A percentile compares a stretch with the other conserved stretches of the same genome.
These are phyloP conservation scores for Cymodocea nodosa DNA, from an alignment of 116 monocot genomes.

Conservation along the genomic window DNA sequence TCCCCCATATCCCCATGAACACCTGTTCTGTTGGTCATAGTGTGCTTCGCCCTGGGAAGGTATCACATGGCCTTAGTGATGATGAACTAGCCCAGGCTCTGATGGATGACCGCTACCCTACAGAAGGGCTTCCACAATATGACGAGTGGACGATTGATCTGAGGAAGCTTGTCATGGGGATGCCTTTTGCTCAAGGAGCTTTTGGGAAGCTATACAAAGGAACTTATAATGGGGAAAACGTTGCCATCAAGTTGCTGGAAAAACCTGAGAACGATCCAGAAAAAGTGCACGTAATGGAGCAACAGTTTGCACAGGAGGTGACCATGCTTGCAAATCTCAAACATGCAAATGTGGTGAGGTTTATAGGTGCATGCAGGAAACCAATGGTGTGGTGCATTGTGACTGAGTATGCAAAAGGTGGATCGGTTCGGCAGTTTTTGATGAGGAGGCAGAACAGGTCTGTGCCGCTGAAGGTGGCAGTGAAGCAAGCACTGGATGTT, in stretches of 20 bases:
- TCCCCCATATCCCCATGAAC: slow-evolving; percentile 12
- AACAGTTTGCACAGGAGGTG: slow-evolving; percentile 93
- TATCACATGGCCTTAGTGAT: slow-evolving; percentile 30
- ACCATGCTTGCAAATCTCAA: slow-evolving; percentile 80
- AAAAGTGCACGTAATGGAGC: slow-evolving; percentile 77
- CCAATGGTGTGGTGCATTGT: slow-evolving; percentile 94
- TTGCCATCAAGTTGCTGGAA: slow-evolving; percentile 89
- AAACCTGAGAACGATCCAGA: slow-evolving; percentile 68
- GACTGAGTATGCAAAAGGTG: slow-evolving; percentile 92
- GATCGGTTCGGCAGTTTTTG: slow-evolving; percentile 80
- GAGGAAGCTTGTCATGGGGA: slow-evolving; percentile 62
- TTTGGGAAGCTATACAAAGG: slow-evolving; percentile 95
- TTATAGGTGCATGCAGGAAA: slow-evolving; percentile 87
- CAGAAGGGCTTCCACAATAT: slow-evolving; percentile 49
- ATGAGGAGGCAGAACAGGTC: slow-evolving; percentile 59
- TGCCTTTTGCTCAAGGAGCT: slow-evolving; percentile 82
- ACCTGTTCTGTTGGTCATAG: slow-evolving; percentile 41
- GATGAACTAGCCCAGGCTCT: slow-evolving; percentile 65
- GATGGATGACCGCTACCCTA: slow-evolving; percentile 52
- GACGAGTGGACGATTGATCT: slow-evolving; percentile 88
- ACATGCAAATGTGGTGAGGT: slow-evolving; percentile 81
- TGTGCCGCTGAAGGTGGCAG: slow-evolving; percentile 66
- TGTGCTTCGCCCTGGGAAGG: slow-evolving; percentile 14
- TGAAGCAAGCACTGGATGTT: slow-evolving; percentile 90
- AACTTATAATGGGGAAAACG: slow-evolving; percentile 82